These are phyloP conservation scores for Beauveria medogensis DNA, from an alignment of 2,329 filamentous ascomycete species.

Conservation along the genomic window DNA sequence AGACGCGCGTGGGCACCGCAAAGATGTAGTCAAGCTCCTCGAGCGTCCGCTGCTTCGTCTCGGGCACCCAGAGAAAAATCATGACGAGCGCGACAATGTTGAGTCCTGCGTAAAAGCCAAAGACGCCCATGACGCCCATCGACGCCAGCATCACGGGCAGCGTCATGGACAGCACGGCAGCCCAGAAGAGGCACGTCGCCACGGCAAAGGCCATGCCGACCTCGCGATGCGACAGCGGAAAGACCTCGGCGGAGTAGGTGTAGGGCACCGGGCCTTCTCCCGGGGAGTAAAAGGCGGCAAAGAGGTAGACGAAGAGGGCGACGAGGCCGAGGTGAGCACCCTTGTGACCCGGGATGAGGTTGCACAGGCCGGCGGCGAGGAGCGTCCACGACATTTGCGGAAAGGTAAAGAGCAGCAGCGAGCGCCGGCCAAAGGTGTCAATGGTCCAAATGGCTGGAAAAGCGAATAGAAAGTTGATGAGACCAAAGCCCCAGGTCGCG, in stretches of 20 bases:
- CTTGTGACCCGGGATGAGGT: slow-evolving; percentile 35
- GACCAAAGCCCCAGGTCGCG: slow-evolving; percentile 49
- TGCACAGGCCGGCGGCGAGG: slow-evolving; percentile 38
- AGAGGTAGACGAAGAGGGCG: slow-evolving; percentile 50
- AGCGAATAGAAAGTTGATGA: slow-evolving; percentile 51
- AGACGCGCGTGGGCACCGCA: slow-evolving; percentile 49
- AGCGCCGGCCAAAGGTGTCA: slow-evolving; percentile 47
- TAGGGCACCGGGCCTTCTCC: slow-evolving; percentile 61
- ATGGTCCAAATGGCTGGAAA: slow-evolving; percentile 53
- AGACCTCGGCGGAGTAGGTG: slow-evolving; percentile 61
- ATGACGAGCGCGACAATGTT: slow-evolving; percentile 47
- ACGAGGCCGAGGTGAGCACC: slow-evolving; percentile 35
- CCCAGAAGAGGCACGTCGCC: slow-evolving; percentile 55
- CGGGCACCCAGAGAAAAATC: slow-evolving; percentile 49
- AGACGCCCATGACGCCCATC: slow-evolving; percentile 39
- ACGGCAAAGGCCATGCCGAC: slow-evolving; percentile 65
- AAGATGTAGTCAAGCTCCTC: slow-evolving; percentile 53
- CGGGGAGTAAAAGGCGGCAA: slow-evolving; percentile 42
- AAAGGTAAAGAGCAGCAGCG: slow-evolving; percentile 36
- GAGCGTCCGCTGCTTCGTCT: slow-evolving; percentile 49
- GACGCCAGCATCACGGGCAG: slow-evolving; percentile 48
- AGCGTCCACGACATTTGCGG: slow-evolving; percentile 35
- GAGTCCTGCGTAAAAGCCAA: slow-evolving; percentile 46
- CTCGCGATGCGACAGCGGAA: slow-evolving; percentile 62
- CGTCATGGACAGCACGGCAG: slow-evolving; percentile 53